Conservation (phyloP, 179 eudicot genomes). For the Pouteria campechiana region DNA sequence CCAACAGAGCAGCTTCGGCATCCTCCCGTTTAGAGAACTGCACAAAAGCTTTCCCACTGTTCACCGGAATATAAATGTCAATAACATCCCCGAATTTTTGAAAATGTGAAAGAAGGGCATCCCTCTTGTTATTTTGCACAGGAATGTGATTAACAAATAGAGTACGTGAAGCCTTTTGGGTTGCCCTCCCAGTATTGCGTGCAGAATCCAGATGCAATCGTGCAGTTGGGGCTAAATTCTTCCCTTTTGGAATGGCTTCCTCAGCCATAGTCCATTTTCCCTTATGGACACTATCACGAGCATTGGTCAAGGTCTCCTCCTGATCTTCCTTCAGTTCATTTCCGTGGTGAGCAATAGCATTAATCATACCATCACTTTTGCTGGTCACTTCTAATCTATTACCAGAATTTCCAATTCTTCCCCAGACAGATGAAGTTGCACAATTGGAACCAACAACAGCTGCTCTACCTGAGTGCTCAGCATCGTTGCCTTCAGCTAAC, state of each 20-base stretch:
- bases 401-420: conserved; percentile 40
- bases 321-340: conserved; percentile 17
- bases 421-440: conserved; percentile 47
- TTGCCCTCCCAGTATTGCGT: conserved; percentile 25
- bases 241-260: conserved; percentile 16
- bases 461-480: conserved; percentile 17
- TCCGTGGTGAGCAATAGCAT: conserved; percentile 19
- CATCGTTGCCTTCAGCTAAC: conserved; percentile 12
- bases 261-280: conserved; percentile 29
- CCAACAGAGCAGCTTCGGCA: conserved; percentile 81
- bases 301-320: conserved; percentile 20
- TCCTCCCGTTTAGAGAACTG: conserved; percentile 90
- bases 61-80: conserved; percentile 63
- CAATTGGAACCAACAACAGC: conserved; percentile 34
- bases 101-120: conserved; percentile 74
- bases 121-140: conserved; percentile 65
- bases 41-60: conserved; percentile 87
- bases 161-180: conserved; percentile 75
- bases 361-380: conserved; percentile 24
- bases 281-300: conserved; percentile 18
- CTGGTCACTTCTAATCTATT: conserved; percentile 34
- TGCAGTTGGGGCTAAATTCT: conserved; percentile 26
- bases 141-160: conserved; percentile 79
- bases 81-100: conserved; percentile 82
- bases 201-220: conserved; percentile 38